These are phyloP conservation scores for Bauhinia variegata DNA, from an alignment of 306 rosid genomes.

Conservation along the genomic window DNA sequence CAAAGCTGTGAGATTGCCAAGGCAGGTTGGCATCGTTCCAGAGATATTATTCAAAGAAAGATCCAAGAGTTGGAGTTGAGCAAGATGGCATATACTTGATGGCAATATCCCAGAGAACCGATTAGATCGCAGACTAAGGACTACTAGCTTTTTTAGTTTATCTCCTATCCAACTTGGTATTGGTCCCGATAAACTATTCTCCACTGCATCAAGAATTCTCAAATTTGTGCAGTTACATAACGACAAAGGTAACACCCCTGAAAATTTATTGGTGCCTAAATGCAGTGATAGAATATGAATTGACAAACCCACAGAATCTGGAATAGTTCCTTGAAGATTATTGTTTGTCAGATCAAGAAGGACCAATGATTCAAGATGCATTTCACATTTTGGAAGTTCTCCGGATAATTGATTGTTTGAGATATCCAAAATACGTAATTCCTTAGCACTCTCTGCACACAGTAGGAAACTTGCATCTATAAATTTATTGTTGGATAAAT, in stretches of 20 bases:
- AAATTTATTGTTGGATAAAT: constrained; percentile 32
- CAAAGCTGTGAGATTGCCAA: too few relatives aligned
- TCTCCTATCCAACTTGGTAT: constrained; percentile 31
- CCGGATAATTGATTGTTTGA: constrained; percentile 25
- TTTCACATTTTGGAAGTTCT: constrained; percentile 15
- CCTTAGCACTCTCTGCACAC: not conserved
- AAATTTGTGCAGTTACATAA: constrained; percentile 26
- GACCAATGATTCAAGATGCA: too few relatives aligned
- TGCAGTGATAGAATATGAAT: not conserved
- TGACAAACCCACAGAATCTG: too few relatives aligned
- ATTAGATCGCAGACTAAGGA: constrained; percentile 19
- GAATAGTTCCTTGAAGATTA: too few relatives aligned
- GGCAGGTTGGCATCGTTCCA: constrained; percentile 1
- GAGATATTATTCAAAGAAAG: constrained; percentile 21
- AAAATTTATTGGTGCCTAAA: constrained; percentile 9
- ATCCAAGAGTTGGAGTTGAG: constrained; percentile 20
- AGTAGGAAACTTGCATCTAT: constrained; percentile 1
- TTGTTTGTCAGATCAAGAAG: too few relatives aligned
- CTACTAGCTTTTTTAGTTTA: not conserved
- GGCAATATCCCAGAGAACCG: constrained; percentile 24
- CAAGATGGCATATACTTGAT: not conserved
- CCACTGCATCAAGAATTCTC: constrained; percentile 28
- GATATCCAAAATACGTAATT: not conserved
- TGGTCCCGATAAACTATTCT: constrained; percentile 27
- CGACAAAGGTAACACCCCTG: constrained; percentile 31